Conservation (phyloP, 2,329 filamentous ascomycete genomes). For the Didymella pinodella region DNA sequence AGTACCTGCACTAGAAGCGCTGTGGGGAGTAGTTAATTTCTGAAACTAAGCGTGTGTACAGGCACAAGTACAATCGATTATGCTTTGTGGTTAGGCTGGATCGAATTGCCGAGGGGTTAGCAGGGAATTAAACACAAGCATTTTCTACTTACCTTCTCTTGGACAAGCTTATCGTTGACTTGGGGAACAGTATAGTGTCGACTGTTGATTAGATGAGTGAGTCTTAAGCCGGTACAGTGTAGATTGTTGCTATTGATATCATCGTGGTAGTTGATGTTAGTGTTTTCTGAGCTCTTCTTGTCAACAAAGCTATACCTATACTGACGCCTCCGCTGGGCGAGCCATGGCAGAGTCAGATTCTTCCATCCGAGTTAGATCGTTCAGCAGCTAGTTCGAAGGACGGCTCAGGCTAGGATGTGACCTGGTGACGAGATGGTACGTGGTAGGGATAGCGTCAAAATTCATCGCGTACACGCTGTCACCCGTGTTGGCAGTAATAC, state of each 20-base stretch:
- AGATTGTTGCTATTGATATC: neutral
- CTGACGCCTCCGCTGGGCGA: neutral
- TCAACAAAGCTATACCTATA: neutral
- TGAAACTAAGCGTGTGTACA: neutral
- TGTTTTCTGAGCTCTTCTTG: neutral
- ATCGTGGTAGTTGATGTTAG: neutral
- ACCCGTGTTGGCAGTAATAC: neutral
- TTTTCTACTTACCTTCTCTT: neutral
- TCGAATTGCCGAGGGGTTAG: neutral
- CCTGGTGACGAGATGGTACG: neutral
- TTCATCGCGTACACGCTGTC: neutral
- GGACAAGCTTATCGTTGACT: neutral
- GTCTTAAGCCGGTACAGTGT: neutral
- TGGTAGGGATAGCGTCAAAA: neutral
- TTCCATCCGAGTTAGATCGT: neutral
- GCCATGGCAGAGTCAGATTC: neutral
- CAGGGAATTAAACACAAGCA: neutral
- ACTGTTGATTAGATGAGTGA: neutral
- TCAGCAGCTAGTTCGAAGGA: neutral
- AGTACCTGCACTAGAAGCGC: neutral
- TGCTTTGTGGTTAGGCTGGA: neutral
- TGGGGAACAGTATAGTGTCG: neutral
- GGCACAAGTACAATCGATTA: neutral
- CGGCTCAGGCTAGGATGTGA: neutral
- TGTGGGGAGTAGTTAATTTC: neutral